Percentiles rank a stretch among this genome's conserved stretches.
phyloP scores from a whole-genome alignment of 306 rosid species.

The Cucumis sativus region DNA sequence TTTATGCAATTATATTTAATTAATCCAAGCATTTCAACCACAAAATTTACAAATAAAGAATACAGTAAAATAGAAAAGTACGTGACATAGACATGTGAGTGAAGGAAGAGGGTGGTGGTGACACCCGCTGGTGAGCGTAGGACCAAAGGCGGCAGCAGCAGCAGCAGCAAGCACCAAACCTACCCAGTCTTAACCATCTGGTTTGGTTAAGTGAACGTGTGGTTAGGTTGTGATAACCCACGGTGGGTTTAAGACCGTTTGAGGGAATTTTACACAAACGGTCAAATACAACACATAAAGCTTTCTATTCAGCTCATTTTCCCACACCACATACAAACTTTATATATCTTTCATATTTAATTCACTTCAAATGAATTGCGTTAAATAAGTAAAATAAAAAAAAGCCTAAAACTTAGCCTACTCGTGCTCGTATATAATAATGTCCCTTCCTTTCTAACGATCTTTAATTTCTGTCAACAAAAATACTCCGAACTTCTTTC shows the following conservation, averaged over 20 bases:
- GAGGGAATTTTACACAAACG: conserved; percentile 7
- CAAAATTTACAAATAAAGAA: not conserved
- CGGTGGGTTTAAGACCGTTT: conserved; percentile 63
- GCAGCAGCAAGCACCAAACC: not conserved
- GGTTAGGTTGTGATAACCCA: conserved; percentile 13
- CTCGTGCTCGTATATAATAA: conserved; percentile 3
- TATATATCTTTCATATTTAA: not conserved
- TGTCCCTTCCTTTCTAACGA: not conserved
- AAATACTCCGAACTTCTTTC: not conserved
- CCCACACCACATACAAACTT: conserved; percentile 3
- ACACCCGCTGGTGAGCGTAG: not conserved
- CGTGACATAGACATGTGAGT: not conserved
- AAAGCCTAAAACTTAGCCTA: not conserved
- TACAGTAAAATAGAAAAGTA: not conserved
- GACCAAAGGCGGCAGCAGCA: not conserved
- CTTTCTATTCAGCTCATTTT: conserved; percentile 19
- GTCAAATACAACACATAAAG: conserved; percentile 12
- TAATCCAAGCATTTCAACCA: too few species aligned
- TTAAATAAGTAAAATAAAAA: not conserved
- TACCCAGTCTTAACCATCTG: conserved; percentile 2
- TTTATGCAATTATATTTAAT: not conserved
- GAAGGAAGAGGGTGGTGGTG: not conserved
- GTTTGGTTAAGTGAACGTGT: conserved; percentile 15
- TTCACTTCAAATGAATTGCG: not conserved
- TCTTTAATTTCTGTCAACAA: not conserved